Percentiles rank a stretch among this genome's conserved stretches.
Evolutionary conservation across 1,139 yeast genomes (phyloP).

Genomic region (Pneumocystis sp.): DNA sequence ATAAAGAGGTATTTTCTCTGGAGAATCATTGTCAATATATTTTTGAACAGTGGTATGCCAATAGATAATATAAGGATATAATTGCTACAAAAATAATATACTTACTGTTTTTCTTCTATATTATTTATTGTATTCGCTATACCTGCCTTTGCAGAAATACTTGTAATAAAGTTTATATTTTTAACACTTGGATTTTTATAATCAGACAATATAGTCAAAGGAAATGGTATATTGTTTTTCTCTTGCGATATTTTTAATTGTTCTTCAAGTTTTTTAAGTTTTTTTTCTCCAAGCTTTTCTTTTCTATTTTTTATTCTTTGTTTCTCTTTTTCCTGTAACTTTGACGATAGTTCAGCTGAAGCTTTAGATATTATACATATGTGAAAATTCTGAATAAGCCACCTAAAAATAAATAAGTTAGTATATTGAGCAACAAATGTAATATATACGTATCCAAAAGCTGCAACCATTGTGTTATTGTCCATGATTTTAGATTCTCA

Average conservation of each 20-base stretch:
- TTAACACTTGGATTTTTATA: slow-evolving; percentile 66
- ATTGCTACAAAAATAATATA: slow-evolving; percentile 7
- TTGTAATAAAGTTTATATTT: slow-evolving; percentile 54
- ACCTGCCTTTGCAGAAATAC: slow-evolving; percentile 42
- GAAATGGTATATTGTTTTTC: slow-evolving; percentile 60
- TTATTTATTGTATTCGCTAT: slow-evolving; percentile 18
- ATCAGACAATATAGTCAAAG: slow-evolving; percentile 42
- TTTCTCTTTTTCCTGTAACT: slow-evolving; percentile 38
- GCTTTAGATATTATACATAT: slow-evolving; percentile 66
- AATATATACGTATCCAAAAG: slow-evolving; percentile 28
- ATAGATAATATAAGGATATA: slow-evolving; percentile 23
- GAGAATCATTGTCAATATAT: slow-evolving; percentile 23
- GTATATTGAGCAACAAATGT: not conserved
- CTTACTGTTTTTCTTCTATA: not conserved
- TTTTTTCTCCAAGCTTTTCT: slow-evolving; percentile 42
- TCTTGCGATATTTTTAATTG: slow-evolving; percentile 47
- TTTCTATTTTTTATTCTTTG: slow-evolving; percentile 37
- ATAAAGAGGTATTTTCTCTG: slow-evolving; percentile 46
- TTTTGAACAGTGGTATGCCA: slow-evolving; percentile 22
- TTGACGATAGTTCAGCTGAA: slow-evolving; percentile 45
- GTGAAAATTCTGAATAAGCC: slow-evolving; percentile 52
- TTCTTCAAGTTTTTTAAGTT: slow-evolving; percentile 38
- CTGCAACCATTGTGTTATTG: slow-evolving; percentile 49
- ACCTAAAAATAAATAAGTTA: slow-evolving; percentile 14
- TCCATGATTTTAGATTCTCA: slow-evolving; percentile 48